phyloP scores from a whole-genome alignment of 305 asterid genomes.

The Monarda citriodora region DNA sequence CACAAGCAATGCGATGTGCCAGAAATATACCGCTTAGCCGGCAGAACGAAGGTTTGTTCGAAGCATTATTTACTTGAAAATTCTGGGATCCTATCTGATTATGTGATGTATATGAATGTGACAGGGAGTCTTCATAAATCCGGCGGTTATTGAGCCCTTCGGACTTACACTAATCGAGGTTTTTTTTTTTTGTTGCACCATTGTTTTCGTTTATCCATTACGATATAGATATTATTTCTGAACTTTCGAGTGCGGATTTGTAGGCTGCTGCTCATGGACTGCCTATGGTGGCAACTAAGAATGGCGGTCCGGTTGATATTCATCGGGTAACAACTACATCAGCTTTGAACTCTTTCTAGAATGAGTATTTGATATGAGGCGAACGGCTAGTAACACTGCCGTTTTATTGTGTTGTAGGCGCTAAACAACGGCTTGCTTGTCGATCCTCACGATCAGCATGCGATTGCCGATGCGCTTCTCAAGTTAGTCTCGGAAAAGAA shows the following conservation, averaged over 20 bases:
- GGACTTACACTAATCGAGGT: conserved; percentile 97
- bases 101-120: conserved; percentile 11
- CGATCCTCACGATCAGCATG: conserved; percentile 91
- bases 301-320: conserved; percentile 97
- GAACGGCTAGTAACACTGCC: background rate
- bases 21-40: conserved; percentile 90
- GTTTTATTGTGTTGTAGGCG: conserved; percentile 43
- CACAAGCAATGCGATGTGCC: conserved; percentile 94
- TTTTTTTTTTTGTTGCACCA: conserved; percentile 23
- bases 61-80: conserved; percentile 5
- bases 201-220: conserved; percentile 1
- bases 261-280: conserved; percentile 99
- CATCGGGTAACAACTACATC: conserved; percentile 89
- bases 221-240: conserved; percentile 3
- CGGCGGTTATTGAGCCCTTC: conserved; percentile 91
- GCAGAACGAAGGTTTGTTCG: conserved; percentile 73
- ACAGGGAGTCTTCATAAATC: conserved; percentile 96
- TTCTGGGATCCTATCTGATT: background rate
- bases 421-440: conserved; percentile 86
- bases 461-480: conserved; percentile 82
- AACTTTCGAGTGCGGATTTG: conserved; percentile 18
- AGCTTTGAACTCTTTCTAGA: no score
- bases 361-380: background rate
- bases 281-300: conserved; percentile 94
- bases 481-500: conserved; percentile 88